Conservation (phyloP, 2,329 filamentous ascomycete species). For the Daldinia sp. region DNA sequence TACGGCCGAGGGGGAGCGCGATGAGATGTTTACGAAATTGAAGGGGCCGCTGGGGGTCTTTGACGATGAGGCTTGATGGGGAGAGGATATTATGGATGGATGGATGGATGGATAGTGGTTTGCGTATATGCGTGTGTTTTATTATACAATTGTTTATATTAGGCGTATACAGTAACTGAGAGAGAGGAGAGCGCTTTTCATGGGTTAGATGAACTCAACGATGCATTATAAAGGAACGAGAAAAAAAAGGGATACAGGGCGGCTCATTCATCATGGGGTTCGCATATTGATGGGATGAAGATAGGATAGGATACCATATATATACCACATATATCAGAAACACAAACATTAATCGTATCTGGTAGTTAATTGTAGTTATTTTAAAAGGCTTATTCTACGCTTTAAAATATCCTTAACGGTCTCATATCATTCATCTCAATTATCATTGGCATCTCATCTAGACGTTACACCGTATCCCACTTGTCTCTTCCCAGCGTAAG, state of each 20-base stretch:
- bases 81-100: background rate
- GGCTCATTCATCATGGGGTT: slow-evolving; percentile 43
- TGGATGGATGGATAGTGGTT: background rate
- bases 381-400: background rate
- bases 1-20: slow-evolving; percentile 81
- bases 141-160: background rate
- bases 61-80: slow-evolving; percentile 47
- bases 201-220: slow-evolving; percentile 6
- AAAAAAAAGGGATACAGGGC: slow-evolving; percentile 18
- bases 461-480: background rate
- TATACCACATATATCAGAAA: slow-evolving; percentile 16
- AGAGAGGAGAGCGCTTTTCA: background rate
- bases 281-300: slow-evolving; percentile 4
- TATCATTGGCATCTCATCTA: background rate
- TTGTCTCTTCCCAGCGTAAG: background rate
- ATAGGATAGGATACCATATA: background rate
- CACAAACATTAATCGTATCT: background rate
- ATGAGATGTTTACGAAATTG: slow-evolving; percentile 89
- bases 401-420: background rate
- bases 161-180: background rate
- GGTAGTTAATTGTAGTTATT: background rate
- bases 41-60: slow-evolving; percentile 68
- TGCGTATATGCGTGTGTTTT: no score
- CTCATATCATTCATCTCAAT: slow-evolving; percentile 2
- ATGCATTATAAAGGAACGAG: background rate